Percentiles rank a stretch among this genome's conserved stretches.
Evolutionary conservation across 129 eudicot species (phyloP).

Genomic region (Escallonia herrerae): DNA sequence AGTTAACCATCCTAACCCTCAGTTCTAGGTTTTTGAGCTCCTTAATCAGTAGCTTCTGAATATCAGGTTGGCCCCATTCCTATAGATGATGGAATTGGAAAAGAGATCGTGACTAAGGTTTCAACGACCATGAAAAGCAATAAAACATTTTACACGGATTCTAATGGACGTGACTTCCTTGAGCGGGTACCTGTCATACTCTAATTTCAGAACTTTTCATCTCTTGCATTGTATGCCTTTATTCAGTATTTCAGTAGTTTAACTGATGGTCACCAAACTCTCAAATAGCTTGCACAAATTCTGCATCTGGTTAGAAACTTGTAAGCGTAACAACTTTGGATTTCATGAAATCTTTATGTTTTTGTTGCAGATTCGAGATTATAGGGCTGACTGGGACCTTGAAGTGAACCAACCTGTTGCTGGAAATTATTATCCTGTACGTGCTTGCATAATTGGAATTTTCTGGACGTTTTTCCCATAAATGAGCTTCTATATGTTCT

Average conservation of each 20-base stretch:
- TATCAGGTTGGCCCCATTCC: conserved; percentile 39
- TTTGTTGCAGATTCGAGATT: conserved; percentile 40
- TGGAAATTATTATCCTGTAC: conserved; percentile 57
- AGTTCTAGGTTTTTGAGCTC: neutral
- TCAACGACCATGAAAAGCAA: conserved; percentile 22
- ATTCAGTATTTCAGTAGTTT: no score
- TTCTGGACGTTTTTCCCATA: no score
- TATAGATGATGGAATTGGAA: conserved; percentile 26
- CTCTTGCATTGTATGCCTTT: neutral
- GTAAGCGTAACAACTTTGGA: neutral
- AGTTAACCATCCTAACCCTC: conserved; percentile 6
- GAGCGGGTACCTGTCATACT: conserved; percentile 20
- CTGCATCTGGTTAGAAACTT: neutral
- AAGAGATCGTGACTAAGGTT: conserved; percentile 31
- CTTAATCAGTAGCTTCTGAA: neutral
- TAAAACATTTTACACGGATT: conserved; percentile 43
- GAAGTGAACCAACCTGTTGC: conserved; percentile 50
- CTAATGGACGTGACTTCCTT: conserved; percentile 41
- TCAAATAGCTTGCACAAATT: neutral
- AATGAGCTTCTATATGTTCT: no score
- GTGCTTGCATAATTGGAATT: conserved; percentile 1
- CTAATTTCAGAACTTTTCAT: neutral
- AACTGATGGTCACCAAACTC: neutral
- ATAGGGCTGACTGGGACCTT: conserved; percentile 52
- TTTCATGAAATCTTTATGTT: neutral